phyloP scores from a whole-genome alignment of 176 grass and related monocot genomes.

The Poa pratensis region DNA sequence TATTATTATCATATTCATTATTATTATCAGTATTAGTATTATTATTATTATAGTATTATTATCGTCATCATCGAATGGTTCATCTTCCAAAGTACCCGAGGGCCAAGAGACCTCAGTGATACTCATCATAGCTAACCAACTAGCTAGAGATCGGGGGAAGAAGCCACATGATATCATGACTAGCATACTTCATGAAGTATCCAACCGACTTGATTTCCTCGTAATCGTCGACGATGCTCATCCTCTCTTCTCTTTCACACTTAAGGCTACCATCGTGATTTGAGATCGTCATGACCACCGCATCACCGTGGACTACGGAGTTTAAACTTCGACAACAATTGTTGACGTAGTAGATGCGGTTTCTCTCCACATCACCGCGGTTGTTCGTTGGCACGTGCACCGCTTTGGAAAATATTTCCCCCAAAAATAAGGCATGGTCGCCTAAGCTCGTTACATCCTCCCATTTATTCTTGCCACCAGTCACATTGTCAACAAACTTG shows the following conservation, averaged over 20 bases:
- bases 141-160: not conserved
- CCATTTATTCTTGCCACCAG: not conserved
- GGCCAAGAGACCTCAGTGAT: not conserved
- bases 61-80: no score
- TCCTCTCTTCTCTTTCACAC: not conserved
- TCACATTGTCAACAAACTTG: not conserved
- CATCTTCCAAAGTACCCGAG: not conserved
- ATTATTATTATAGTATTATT: no score
- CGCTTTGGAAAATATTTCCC: not conserved
- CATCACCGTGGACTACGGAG: not conserved
- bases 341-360: not conserved
- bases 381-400: not conserved
- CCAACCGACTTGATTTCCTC: not conserved
- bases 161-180: constrained; percentile 6
- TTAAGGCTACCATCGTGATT: not conserved
- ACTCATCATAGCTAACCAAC: not conserved
- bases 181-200: not conserved
- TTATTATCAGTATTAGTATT: no score
- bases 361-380: not conserved
- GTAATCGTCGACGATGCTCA: not conserved
- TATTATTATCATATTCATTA: no score
- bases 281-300: not conserved
- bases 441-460: not conserved
- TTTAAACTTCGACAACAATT: not conserved
- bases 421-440: not conserved